Percentiles rank a stretch among this genome's conserved stretches.
Conservation (phyloP, 1,139 yeast species). For the Diutina siamensis region DNA sequence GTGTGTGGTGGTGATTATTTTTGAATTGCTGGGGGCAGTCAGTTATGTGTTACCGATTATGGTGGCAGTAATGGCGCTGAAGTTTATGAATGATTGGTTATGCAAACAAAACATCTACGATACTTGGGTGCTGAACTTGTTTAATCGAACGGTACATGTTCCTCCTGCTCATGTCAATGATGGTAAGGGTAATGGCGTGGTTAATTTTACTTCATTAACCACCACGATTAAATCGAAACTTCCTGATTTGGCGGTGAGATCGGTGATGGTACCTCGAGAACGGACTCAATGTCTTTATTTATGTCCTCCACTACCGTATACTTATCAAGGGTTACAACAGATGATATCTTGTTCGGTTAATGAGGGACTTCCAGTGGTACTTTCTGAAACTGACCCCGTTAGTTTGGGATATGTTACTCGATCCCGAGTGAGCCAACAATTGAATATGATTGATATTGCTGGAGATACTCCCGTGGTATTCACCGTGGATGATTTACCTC, state of each 20-base stretch:
- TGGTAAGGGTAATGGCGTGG: conserved; percentile 33
- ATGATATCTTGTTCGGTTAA: conserved; percentile 23
- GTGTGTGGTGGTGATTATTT: conserved; percentile 44
- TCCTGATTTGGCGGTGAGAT: conserved; percentile 22
- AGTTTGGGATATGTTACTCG: conserved; percentile 24
- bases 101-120: conserved; percentile 40
- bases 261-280: conserved; percentile 23
- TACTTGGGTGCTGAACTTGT: conserved; percentile 23
- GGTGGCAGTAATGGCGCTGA: conserved; percentile 44
- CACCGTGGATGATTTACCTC: conserved; percentile 7
- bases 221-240: conserved; percentile 19
- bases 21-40: conserved; percentile 50
- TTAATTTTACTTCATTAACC: conserved; percentile 23
- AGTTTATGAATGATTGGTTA: conserved; percentile 37
- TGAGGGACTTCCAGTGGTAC: conserved; percentile 33
- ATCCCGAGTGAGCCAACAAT: not conserved
- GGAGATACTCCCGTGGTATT: not conserved
- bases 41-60: conserved; percentile 49
- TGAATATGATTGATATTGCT: conserved; percentile 2
- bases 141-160: conserved; percentile 14
- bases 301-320: conserved; percentile 18
- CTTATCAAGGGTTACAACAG: conserved; percentile 12
- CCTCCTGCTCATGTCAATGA: conserved; percentile 14
- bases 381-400: conserved; percentile 17
- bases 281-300: conserved; percentile 20